Evolutionary conservation across 2,329 filamentous ascomycete species (phyloP), one percentile per base, ranked within the genome.

Genomic region (Pseudocercospora vitis): DNA sequence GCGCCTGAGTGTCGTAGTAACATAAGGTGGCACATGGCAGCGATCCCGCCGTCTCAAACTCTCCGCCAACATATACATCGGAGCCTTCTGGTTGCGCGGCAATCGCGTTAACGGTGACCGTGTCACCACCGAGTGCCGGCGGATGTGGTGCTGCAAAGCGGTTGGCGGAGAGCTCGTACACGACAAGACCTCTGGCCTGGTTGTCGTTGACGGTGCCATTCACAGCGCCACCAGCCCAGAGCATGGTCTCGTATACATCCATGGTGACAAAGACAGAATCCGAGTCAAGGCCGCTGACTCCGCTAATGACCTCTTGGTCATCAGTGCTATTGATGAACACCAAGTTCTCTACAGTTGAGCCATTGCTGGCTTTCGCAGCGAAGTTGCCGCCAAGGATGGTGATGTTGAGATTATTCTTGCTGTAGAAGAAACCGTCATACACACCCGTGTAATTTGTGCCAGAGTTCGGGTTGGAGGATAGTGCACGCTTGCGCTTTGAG

Each of bases 371-470:
- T 24, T 78, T 82, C 1, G 89, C 85, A 6, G 82, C 81, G 69
- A 99, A 99, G 64, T 91, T 89, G 1, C 94, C 94, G 45, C 86
- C 94, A 23, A 97, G 78, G 32, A 97, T 82, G 0, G 94, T 97
- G 52, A 95, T 79, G 70, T 96, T 96, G 59, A 83, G 81, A 54
- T 76, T 77, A 58, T 83, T 82, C 12, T 80, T 77, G 32, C 80
- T 81, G 70, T 95, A 90, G 67, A 95, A 96, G 2, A 85, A 74
- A 24, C 90, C 94, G 6, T 88, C 83, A 18, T 86, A 78, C n/a
- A 95, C 85, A 24, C 89, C 90, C 2, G 80, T 79, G 7, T 81
- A 72, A 58, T 78, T 78, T 37, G 76, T 70, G 14, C 67, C 68
- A 23, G 67, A 68, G 26, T 65, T 67, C 5, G 53, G 46, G 29